A percentile compares a stretch with the other conserved stretches of the same genome.
Evolutionary conservation across 805 yeast genomes (phyloP).

Genomic region (Kluyveromyces siamensis): DNA sequence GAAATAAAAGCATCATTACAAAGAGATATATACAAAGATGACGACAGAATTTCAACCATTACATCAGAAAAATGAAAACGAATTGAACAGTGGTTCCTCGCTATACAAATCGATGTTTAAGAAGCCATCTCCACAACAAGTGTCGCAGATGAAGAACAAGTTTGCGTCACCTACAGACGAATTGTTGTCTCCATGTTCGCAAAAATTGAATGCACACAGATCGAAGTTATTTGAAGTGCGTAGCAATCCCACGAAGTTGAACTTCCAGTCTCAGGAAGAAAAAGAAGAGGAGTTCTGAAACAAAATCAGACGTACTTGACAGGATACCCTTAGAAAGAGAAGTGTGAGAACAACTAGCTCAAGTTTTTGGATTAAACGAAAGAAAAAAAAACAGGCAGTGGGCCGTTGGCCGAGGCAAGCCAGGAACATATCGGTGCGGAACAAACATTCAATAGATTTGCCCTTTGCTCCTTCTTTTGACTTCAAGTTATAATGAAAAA

Average conservation of each 20-base stretch:
- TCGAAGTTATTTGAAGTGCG: constrained; percentile 16
- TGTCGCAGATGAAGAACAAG: constrained; percentile 12
- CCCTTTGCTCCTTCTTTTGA: not conserved
- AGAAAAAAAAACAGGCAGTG: not conserved
- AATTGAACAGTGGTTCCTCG: not conserved
- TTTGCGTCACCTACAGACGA: constrained; percentile 51
- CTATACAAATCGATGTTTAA: constrained; percentile 21
- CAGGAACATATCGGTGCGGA: too few species aligned
- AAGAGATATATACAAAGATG: not conserved
- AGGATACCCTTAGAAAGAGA: not conserved
- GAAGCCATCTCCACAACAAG: constrained; percentile 7
- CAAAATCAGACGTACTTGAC: too few species aligned
- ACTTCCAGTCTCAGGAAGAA: constrained; percentile 4
- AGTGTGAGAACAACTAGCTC: not conserved
- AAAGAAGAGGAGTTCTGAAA: not conserved
- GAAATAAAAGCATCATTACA: not conserved
- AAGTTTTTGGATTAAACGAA: not conserved
- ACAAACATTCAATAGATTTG: too few species aligned
- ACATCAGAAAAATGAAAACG: constrained; percentile 13
- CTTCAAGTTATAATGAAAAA: not conserved
- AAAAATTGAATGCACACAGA: constrained; percentile 44
- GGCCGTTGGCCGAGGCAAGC: too few species aligned
- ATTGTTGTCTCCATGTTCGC: constrained; percentile 49
- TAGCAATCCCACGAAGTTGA: constrained; percentile 18
- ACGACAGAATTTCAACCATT: constrained; percentile 15